phyloP scores from a whole-genome alignment of 306 rosid genomes.

The Abrus pulchellus region DNA sequence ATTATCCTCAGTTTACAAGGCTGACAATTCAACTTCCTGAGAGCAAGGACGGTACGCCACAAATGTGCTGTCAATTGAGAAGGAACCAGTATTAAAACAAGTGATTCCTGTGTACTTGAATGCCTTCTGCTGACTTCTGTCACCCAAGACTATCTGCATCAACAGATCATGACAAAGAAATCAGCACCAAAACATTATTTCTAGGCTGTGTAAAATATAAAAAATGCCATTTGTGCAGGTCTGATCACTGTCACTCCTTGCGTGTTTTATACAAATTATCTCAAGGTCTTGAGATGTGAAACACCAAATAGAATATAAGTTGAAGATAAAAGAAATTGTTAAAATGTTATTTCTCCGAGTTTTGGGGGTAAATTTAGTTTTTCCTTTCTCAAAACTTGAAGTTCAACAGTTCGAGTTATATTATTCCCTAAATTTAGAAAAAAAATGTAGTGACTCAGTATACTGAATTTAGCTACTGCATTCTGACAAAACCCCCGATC shows the following conservation, averaged over 20 bases:
- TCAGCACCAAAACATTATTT: conserved; percentile 41
- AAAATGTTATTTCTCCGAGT: conserved; percentile 10
- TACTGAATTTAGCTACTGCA: neutral
- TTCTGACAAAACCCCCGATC: neutral
- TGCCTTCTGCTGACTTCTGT: conserved; percentile 88
- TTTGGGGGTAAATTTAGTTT: neutral
- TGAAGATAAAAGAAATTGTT: neutral
- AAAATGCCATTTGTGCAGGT: conserved; percentile 1
- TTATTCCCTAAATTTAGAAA: neutral
- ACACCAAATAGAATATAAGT: conserved; percentile 17
- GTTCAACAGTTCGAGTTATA: neutral
- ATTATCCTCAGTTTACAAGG: conserved; percentile 55
- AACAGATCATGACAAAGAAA: conserved; percentile 38
- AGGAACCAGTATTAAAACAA: conserved; percentile 92
- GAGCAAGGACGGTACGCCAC: conserved; percentile 87
- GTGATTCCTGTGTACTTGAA: conserved; percentile 93
- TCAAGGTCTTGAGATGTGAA: conserved; percentile 31
- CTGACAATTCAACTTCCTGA: conserved; percentile 91
- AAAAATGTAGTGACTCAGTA: neutral
- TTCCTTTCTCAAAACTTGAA: neutral
- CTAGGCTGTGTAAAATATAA: conserved; percentile 2
- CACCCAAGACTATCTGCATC: conserved; percentile 84
- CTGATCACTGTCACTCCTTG: conserved; percentile 26
- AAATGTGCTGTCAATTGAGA: conserved; percentile 80
- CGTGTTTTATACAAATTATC: conserved; percentile 13